Evolutionary conservation across 768 basidiomycete genomes (phyloP).

Genomic region (Suillus placidus): DNA sequence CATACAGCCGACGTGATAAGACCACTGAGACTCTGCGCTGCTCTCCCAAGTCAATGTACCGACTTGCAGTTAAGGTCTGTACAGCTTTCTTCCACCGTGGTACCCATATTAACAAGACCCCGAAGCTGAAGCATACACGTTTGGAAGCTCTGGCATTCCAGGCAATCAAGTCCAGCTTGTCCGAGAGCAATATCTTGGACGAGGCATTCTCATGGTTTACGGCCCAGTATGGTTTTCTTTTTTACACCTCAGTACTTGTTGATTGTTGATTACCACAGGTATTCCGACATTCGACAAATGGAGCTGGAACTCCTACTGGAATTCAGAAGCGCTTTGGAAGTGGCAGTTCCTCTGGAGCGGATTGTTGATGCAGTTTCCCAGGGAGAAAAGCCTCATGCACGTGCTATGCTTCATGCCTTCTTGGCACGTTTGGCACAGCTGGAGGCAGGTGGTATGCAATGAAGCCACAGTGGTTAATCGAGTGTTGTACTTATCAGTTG

Average conservation of each 20-base stretch:
- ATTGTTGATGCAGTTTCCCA: background rate
- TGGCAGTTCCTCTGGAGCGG: background rate
- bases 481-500: background rate
- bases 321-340: background rate
- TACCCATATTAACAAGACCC: background rate
- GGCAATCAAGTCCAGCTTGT: conserved; percentile 25
- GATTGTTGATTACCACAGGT: conserved; percentile 12
- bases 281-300: conserved; percentile 18
- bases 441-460: background rate
- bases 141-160: conserved; percentile 16
- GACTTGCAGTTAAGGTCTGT: conserved; percentile 31
- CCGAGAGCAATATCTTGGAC: conserved; percentile 30
- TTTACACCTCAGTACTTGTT: conserved; percentile 1
- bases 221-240: conserved; percentile 19
- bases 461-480: background rate
- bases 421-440: background rate
- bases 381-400: background rate
- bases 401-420: background rate
- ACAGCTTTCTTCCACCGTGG: background rate
- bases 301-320: background rate
- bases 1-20: background rate
- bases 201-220: conserved; percentile 36
- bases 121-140: background rate
- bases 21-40: conserved; percentile 16
- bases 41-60: conserved; percentile 43